Base-by-base conservation (phyloP, 345 rosid species). In the Populus alba region DNA sequence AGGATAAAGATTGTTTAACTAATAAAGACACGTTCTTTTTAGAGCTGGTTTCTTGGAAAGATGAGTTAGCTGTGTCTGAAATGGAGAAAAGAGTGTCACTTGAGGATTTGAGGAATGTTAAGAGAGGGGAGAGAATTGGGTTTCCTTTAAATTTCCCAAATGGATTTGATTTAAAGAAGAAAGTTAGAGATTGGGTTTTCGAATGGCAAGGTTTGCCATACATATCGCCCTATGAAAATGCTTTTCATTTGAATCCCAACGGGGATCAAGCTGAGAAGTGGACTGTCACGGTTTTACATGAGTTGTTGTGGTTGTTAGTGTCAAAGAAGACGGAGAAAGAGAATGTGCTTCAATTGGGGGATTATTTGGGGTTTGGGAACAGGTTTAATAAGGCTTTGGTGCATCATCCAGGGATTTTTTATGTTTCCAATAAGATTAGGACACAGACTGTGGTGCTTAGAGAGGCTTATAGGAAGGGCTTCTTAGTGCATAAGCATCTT, bases 321-420 rank as follows among this genome's bases (percentile, higher is more conserved):
- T 87, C 93, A 0, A 95, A 92, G 90, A 95, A 91, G 92, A 92
- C 93, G 0, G 95, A 92, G 81, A 84, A 82, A 51, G 88, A 86
- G 29, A 95, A 91, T 82, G 25, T 95, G 86, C 47, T 89, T 65
- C 79, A 81, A 45, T 80, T 93, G 70, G 97, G 97, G 63, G 89
- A 92, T 57, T 87, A 87, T 83, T 71, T 95, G 51, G 97, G 94
- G 20, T 86, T 91, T 6, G 90, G 87, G 72, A 78, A 81, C 41
- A 89, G 91, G 78, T 90, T 95, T 47, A 88, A 78, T 80, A 92
- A 87, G 87, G 91, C 87, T 38, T 73, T 93, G 85, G 80, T 80
- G 80, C 97, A 88, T 76, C 97, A 92, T 80, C 97, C 94, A 0
- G 97, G 98, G 75, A 91, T 95, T 8, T 95, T 93, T 82, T 95